Conservation (phyloP, 2,329 filamentous ascomycete genomes). For the Oidium heveae region DNA sequence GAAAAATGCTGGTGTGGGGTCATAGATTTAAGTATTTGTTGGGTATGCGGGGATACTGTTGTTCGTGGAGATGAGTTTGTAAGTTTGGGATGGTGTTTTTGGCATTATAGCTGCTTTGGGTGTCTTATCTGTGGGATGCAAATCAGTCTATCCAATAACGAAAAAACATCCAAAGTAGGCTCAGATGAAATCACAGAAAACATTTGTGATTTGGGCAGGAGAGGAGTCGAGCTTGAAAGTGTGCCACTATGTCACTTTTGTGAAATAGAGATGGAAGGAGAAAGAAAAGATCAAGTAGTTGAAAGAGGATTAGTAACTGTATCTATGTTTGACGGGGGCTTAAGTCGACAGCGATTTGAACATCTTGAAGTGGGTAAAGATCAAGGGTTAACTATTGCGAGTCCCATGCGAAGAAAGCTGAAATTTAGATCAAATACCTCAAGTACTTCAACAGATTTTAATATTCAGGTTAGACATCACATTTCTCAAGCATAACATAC, state of each 20-base stretch:
- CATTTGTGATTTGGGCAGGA: constrained; percentile 3
- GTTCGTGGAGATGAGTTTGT: constrained; percentile 27
- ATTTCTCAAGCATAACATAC: too few species aligned
- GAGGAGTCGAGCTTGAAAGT: constrained; percentile 19
- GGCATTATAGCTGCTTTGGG: constrained; percentile 30
- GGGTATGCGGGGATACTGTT: constrained; percentile 30
- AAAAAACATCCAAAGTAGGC: not conserved
- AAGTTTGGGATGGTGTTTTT: constrained; percentile 35
- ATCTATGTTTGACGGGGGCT: constrained; percentile 20
- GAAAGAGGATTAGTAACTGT: constrained; percentile 20
- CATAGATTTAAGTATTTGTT: constrained; percentile 28
- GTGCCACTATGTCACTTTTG: constrained; percentile 26
- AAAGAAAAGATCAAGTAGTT: constrained; percentile 13
- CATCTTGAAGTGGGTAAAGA: not conserved
- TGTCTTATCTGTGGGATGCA: constrained; percentile 26
- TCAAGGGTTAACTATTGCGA: not conserved
- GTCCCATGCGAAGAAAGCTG: too few species aligned
- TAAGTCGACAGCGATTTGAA: constrained; percentile 21
- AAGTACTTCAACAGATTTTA: too few species aligned
- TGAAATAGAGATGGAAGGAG: constrained; percentile 15
- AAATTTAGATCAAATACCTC: too few species aligned
- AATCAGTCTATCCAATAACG: constrained; percentile 10
- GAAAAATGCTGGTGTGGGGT: constrained; percentile 21
- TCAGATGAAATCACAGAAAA: not conserved
- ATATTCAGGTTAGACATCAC: too few species aligned